Conservation (phyloP, 208 protist genomes). For the Leishmania gerbilli region DNA sequence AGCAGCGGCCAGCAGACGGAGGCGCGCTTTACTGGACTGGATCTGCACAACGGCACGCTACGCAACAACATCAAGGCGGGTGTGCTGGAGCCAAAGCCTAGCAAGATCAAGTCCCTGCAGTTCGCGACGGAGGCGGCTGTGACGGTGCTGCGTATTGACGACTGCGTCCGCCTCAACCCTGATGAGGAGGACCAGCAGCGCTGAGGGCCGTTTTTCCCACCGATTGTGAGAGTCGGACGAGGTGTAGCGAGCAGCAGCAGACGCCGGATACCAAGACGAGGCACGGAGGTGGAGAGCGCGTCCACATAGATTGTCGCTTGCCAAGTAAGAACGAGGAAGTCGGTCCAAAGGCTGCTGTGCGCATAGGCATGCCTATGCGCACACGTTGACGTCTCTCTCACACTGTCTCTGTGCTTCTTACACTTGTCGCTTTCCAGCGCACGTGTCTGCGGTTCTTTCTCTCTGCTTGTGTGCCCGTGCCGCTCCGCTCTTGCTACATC, state of each 20-base stretch:
- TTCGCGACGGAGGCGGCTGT: constrained; percentile 99
- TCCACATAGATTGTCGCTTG: not conserved
- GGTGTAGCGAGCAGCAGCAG: not conserved
- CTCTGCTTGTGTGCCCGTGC: not conserved
- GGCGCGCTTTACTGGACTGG: constrained; percentile 90
- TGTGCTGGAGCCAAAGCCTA: constrained; percentile 99
- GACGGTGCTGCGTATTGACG: constrained; percentile 99
- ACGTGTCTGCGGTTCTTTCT: not conserved
- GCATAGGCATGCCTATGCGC: not conserved
- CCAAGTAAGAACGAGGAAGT: not conserved
- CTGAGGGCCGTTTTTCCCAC: not conserved
- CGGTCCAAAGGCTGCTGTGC: not conserved
- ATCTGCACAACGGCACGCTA: constrained; percentile 95
- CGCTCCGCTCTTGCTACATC: not conserved
- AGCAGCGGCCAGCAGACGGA: constrained; percentile 47
- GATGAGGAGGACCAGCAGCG: constrained; percentile 65
- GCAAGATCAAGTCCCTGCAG: constrained; percentile 99
- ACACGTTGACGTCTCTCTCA: not conserved
- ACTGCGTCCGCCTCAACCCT: constrained; percentile 98
- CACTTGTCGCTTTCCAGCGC: not conserved
- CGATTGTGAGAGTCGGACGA: not conserved
- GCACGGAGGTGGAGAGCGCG: not conserved
- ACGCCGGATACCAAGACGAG: not conserved
- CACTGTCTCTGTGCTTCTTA: not conserved
- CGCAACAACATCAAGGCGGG: constrained; percentile 97